Conservation (phyloP, 768 basidiomycete genomes). For the Chalciporus chontae region DNA sequence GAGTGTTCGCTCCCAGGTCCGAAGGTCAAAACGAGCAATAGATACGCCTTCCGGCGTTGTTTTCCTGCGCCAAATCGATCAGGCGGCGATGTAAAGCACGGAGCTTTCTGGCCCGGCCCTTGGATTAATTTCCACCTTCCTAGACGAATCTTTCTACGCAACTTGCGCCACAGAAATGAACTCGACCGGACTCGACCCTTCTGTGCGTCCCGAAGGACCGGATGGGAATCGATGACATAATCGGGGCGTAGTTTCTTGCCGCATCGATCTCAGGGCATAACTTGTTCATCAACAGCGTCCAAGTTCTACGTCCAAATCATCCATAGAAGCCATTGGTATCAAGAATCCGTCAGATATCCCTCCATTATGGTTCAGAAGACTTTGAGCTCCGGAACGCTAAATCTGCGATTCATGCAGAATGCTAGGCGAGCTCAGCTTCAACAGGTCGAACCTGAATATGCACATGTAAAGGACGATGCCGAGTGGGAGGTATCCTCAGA, state of each 20-base stretch:
- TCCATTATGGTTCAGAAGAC: constrained; percentile 38
- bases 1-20: neutral
- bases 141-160: neutral
- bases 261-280: neutral
- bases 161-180: constrained; percentile 13
- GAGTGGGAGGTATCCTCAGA: constrained; percentile 61
- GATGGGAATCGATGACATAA: constrained; percentile 24
- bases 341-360: neutral
- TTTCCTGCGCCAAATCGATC: neutral
- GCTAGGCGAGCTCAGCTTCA: constrained; percentile 53
- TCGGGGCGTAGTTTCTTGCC: neutral
- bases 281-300: neutral
- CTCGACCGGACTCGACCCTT: neutral
- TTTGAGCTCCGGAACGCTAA: constrained; percentile 61
- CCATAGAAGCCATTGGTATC: neutral
- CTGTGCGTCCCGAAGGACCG: neutral
- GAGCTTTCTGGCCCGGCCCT: neutral
- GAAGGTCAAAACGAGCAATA: neutral
- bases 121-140: neutral
- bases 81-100: neutral
- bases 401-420: constrained; percentile 73
- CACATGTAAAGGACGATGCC: constrained; percentile 57
- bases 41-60: neutral
- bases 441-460: constrained; percentile 47
- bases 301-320: neutral